Evolutionary conservation across 371 early-diverging fungal genomes (phyloP).

Genomic region (Actinomucor elegans): DNA sequence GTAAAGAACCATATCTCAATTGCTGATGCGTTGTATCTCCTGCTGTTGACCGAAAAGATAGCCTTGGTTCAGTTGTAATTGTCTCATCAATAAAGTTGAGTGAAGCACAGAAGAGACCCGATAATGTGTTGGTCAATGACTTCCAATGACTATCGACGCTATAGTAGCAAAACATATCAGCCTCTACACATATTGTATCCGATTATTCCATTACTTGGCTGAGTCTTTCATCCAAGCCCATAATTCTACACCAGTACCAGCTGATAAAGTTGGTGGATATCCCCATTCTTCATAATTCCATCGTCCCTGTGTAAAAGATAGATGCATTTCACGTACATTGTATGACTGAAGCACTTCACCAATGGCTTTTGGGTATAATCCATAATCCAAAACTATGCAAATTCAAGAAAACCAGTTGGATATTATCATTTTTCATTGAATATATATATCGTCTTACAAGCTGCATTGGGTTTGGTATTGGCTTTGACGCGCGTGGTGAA

Average conservation of each 20-base stretch:
- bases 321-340: constrained; percentile 75
- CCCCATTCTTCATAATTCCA: constrained; percentile 88
- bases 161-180: not conserved
- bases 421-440: too few relatives aligned
- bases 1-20: constrained; percentile 77
- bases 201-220: constrained; percentile 42
- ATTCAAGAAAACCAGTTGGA: too few relatives aligned
- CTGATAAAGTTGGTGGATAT: constrained; percentile 55
- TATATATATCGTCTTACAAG: constrained; percentile 20
- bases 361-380: constrained; percentile 80
- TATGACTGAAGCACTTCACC: constrained; percentile 80
- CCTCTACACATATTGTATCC: too few relatives aligned
- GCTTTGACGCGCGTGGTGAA: constrained; percentile 59
- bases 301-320: constrained; percentile 88
- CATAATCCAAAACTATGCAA: constrained; percentile 65
- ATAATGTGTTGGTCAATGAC: constrained; percentile 85
- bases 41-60: constrained; percentile 54
- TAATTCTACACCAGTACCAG: constrained; percentile 76
- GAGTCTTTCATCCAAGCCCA: constrained; percentile 76
- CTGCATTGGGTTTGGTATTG: constrained; percentile 20
- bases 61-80: constrained; percentile 69
- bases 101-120: constrained; percentile 95
- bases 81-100: constrained; percentile 88
- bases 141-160: constrained; percentile 79
- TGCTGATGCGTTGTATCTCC: constrained; percentile 14